Percentiles rank a stretch among this genome's conserved stretches.
Conservation (phyloP, 805 yeast genomes). For the Pichia insulana region DNA sequence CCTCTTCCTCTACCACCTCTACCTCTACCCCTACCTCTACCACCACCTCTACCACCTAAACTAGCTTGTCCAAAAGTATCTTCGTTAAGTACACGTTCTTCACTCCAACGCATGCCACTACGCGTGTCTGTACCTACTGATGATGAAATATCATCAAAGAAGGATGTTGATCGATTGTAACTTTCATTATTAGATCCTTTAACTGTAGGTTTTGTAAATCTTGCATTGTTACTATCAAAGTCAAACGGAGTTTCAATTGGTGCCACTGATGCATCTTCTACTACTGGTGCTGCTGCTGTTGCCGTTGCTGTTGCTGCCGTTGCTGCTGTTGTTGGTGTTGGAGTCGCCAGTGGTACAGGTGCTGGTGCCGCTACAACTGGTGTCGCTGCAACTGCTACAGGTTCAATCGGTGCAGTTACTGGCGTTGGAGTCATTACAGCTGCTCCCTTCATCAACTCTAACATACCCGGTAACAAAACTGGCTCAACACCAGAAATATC, state of each 20-base stretch:
- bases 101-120: slow-evolving; percentile 52
- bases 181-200: slow-evolving; percentile 31
- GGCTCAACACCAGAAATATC: slow-evolving; percentile 59
- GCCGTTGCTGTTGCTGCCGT: no score
- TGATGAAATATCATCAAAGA: slow-evolving; percentile 79
- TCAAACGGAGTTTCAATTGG: slow-evolving; percentile 88
- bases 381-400: no score
- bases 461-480: slow-evolving; percentile 30
- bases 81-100: slow-evolving; percentile 62
- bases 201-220: slow-evolving; percentile 36
- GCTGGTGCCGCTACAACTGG: no score
- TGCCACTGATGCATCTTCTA: no score
- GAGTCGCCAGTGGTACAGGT: no score
- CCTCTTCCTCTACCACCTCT: slow-evolving; percentile 38
- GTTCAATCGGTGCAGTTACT: no score
- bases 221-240: slow-evolving; percentile 66
- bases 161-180: slow-evolving; percentile 77
- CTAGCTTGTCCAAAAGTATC: slow-evolving; percentile 76
- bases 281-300: no score
- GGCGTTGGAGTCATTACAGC: no score
- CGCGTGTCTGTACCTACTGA: slow-evolving; percentile 42
- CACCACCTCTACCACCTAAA: slow-evolving; percentile 14
- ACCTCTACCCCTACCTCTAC: slow-evolving; percentile 40
- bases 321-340: no score
- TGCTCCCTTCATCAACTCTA: no score